Base-by-base conservation (phyloP, 2,329 filamentous ascomycete species). In the Alternaria consortialis region DNA sequence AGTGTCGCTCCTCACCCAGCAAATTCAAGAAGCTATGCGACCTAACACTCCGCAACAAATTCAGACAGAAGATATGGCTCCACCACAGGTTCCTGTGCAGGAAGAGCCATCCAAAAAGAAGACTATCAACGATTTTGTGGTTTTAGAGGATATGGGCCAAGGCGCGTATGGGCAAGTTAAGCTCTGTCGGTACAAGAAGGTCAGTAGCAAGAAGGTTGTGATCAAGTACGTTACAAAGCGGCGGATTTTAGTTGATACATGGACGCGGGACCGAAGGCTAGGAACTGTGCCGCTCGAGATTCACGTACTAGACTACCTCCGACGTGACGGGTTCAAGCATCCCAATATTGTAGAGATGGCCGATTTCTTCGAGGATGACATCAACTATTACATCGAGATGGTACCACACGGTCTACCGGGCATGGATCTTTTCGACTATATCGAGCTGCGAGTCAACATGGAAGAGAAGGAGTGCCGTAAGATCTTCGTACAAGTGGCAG, bases 371-470 rank as follows among this genome's bases (percentile, higher is more conserved):
- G 88, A 90, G 77, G 92, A 96, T 68, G 89, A 92, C 65, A 84
- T 89, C 71, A 98, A 99, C 75, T 99, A 99, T 81, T 99, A 99
- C 79, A 99, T 99, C 70, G 95, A 98, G 78, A 99, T 98, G 93
- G 86, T 91, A 13, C 95, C 95, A 0, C 95, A 98, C 72, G 95
- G 95, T 1, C 84, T 97, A 37, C 95, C 95, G 0, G 95, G 95
- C 12, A 98, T 99, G 94, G 95, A 99, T 78, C 85, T 99, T 2
- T 99, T 99, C 74, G 95, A 99, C 80, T 99, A 99, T 78, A 99
- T 99, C 68, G 95, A 99, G 79, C 86, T 99, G 55, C 90, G 94
- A 27, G 90, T 93, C 46, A 97, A 94, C 73, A 99, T 99, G 95
- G 93, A 97, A 54, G 95, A 99, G 80, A 84, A 87, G 7, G 95